Conservation (phyloP, 306 rosid species). For the Astragalus membranaceus region DNA sequence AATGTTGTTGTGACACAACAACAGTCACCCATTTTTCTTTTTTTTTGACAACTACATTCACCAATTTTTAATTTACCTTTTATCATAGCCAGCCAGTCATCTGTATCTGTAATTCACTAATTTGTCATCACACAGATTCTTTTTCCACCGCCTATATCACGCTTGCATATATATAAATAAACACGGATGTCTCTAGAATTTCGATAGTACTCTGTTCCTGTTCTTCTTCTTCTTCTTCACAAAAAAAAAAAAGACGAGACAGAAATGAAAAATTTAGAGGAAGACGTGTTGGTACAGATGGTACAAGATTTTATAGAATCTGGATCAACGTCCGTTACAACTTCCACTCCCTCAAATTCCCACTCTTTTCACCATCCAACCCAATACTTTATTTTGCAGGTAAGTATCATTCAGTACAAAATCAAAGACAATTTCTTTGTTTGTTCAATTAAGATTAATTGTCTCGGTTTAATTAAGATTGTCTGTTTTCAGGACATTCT, state of each 20-base stretch:
- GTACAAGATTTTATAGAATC: slow-evolving; percentile 74
- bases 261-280: slow-evolving; percentile 58
- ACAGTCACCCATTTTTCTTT: background rate
- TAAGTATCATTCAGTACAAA: background rate
- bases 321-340: slow-evolving; percentile 29
- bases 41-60: too few relatives aligned
- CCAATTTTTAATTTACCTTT: background rate
- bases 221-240: background rate
- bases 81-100: background rate
- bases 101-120: background rate
- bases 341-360: slow-evolving; percentile 28
- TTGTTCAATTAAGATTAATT: background rate
- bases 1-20: background rate
- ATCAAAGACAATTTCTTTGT: background rate
- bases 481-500: slow-evolving; percentile 48
- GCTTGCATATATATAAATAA: background rate
- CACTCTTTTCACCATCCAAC: slow-evolving; percentile 26
- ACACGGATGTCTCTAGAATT: background rate
- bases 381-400: slow-evolving; percentile 46
- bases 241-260: background rate
- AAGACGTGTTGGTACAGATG: slow-evolving; percentile 51
- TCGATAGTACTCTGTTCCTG: background rate
- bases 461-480: too few relatives aligned
- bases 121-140: background rate
- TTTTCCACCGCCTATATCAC: slow-evolving; percentile 30